These are phyloP conservation scores for Jasminum sambac DNA, from an alignment of 257 asterid species.

Conservation along the genomic window DNA sequence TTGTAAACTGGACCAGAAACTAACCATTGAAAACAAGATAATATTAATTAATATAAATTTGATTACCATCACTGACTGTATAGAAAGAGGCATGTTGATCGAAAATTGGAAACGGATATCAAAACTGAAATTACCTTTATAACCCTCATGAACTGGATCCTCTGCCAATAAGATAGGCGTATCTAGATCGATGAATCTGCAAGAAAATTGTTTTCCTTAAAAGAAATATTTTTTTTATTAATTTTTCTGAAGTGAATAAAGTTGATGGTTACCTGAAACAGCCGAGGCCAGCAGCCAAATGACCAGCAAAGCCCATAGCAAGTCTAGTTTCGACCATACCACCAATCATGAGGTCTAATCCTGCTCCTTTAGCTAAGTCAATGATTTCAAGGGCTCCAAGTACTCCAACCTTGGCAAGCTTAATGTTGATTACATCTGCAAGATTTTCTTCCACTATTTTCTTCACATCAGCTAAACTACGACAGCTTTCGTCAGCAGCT, in stretches of 20 bases:
- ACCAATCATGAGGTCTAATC: conserved; percentile 82
- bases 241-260: conserved; percentile 10
- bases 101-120: conserved; percentile 10
- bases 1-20: conserved; percentile 80
- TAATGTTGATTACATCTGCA: conserved; percentile 78
- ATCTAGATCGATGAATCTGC: conserved; percentile 82
- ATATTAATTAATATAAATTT: neutral
- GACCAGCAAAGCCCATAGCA: conserved; percentile 93
- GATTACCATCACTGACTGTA: neutral
- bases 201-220: conserved; percentile 11
- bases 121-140: conserved; percentile 58
- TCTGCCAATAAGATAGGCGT: conserved; percentile 84
- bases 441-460: conserved; percentile 67
- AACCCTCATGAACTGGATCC: conserved; percentile 88
- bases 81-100: neutral
- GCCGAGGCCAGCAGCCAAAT: conserved; percentile 91
- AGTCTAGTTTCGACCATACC: conserved; percentile 97
- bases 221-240: too few relatives aligned
- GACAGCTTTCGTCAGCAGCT: conserved; percentile 94
- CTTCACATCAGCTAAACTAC: conserved; percentile 66
- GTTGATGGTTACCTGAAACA: conserved; percentile 77
- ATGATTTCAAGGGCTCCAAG: conserved; percentile 77
- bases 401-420: conserved; percentile 91
- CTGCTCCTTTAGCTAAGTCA: conserved; percentile 62
- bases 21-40: conserved; percentile 27